Base-by-base conservation (phyloP, 176 grass and related monocot genomes). In the Tillandsia leiboldiana region DNA sequence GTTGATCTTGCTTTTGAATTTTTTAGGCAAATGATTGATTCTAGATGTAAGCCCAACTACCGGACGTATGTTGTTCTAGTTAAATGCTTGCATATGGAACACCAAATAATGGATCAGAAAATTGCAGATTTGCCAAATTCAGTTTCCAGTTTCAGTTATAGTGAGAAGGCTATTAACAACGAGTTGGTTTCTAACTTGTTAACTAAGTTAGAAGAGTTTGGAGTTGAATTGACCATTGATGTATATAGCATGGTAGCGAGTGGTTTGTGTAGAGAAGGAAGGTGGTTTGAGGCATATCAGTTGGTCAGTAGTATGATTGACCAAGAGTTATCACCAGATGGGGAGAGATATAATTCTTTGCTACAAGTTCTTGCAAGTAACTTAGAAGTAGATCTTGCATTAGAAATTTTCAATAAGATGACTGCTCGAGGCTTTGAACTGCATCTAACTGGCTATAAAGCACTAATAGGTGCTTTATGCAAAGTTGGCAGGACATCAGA, bases 381-480 rank as follows among this genome's bases (percentile, higher is more conserved):
- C 66, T 65, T 67, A 27, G 49, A 87, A 73, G 26, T 91, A 33
- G 84, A 87, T 75, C 81, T 82, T 77, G 78, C 88, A 48, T 62
- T 87, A 53, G 74, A 73, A 50, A 56, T 84, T 64, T 85, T 82
- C 12, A 67, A 73, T 22, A 26, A 73, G 76, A 77, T 87, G 78
- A 82, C 42, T 77, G 28, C 72, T 59, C 53, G 48, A 68, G 69
- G 79, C 58, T 77, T 78, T 77, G 69, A 85, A 58, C 57, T 84
- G 22, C 68, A 26, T 53, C 75, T 87, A 73, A 53, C 17, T 76
- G 59, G 75, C 73, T 91, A 77, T 66, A 91, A 73, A 71, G 57
- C 72, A 64, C 64, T 91, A 26, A 77, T 91, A 73, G 80, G 84
- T 77, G 68, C 68, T 49, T 85, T 91, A 69, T 87, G 81, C 69